Conservation (phyloP, 2,329 filamentous ascomycete species). For the Cladosporium austrohemisphaericum region DNA sequence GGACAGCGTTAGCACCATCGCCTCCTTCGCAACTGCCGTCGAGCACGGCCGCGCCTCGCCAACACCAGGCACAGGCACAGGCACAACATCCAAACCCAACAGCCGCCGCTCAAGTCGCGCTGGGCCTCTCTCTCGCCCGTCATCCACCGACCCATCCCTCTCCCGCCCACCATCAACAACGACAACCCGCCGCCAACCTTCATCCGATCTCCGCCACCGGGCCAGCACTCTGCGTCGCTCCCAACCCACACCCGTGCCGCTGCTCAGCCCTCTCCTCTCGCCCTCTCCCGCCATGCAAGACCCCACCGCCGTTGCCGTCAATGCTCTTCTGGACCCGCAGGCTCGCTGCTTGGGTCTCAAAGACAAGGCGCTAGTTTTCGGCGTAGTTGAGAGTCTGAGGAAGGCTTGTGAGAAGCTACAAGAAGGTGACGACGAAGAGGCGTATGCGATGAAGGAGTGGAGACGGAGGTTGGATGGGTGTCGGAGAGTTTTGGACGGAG, state of each 20-base stretch:
- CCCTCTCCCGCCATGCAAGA: conserved; percentile 27
- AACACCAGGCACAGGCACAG: background rate
- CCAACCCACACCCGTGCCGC: conserved; percentile 27
- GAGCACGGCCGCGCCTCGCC: conserved; percentile 34
- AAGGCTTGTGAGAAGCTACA: conserved; percentile 52
- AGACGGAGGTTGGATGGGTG: conserved; percentile 7
- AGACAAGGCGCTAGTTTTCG: conserved; percentile 52
- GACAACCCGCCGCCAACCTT: conserved; percentile 25
- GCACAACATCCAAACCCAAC: background rate
- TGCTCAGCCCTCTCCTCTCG: conserved; percentile 35
- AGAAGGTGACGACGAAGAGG: conserved; percentile 47
- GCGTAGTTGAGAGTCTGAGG: conserved; percentile 52
- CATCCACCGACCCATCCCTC: background rate
- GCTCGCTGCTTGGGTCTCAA: conserved; percentile 46
- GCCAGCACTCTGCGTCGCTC: conserved; percentile 3
- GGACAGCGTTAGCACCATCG: conserved; percentile 59
- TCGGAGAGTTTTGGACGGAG: conserved; percentile 4
- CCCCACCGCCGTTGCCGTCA: conserved; percentile 34
- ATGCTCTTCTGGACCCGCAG: conserved; percentile 39
- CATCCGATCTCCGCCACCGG: conserved; percentile 18
- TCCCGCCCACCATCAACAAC: conserved; percentile 19
- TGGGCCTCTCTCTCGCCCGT: background rate
- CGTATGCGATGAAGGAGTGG: conserved; percentile 55
- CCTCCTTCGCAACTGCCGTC: conserved; percentile 61
- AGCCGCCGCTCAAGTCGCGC: conserved; percentile 14